A percentile compares a stretch with the other conserved stretches of the same genome.
These are phyloP conservation scores for Monilinia laxa DNA, from an alignment of 2,329 filamentous ascomycete species.

Conservation along the genomic window DNA sequence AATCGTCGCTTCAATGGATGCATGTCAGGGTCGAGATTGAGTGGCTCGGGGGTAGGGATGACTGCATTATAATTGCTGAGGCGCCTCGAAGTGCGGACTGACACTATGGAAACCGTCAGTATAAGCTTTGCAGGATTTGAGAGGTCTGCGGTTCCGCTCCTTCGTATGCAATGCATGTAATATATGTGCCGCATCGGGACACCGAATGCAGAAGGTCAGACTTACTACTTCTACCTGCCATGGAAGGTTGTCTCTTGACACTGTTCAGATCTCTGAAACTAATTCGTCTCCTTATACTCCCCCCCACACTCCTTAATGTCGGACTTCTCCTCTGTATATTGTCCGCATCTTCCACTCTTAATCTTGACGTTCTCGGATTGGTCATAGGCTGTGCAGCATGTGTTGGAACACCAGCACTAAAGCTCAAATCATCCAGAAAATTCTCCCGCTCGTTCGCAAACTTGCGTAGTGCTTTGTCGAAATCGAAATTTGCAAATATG, in stretches of 20 bases:
- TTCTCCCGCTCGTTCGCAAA: conserved; percentile 94
- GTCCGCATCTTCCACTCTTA: conserved; percentile 70
- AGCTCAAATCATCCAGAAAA: conserved; percentile 88
- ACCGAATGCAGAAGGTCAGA: conserved; percentile 30
- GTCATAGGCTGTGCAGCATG: conserved; percentile 69
- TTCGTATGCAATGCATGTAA: conserved; percentile 18
- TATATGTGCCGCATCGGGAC: conserved; percentile 7
- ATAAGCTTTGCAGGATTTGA: conserved; percentile 21
- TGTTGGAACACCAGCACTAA: conserved; percentile 73
- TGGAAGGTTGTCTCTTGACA: conserved; percentile 78
- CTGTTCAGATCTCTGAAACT: conserved; percentile 95
- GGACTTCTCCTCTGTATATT: conserved; percentile 46
- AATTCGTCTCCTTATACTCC: conserved; percentile 88
- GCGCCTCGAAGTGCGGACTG: conserved; percentile 78
- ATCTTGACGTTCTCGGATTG: conserved; percentile 76
- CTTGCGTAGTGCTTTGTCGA: conserved; percentile 88
- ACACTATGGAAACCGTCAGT: conserved; percentile 47
- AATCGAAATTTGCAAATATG: conserved; percentile 71
- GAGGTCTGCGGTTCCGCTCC: conserved; percentile 21
- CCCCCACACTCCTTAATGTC: conserved; percentile 55
- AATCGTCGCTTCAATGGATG: conserved; percentile 92
- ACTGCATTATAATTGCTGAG: conserved; percentile 98
- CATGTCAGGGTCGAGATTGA: conserved; percentile 88
- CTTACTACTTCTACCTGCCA: conserved; percentile 69
- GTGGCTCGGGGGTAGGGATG: conserved; percentile 87